These are phyloP conservation scores for Saxispiralis lemnorum DNA, from an alignment of 495 filamentous ascomycete species.

Conservation along the genomic window DNA sequence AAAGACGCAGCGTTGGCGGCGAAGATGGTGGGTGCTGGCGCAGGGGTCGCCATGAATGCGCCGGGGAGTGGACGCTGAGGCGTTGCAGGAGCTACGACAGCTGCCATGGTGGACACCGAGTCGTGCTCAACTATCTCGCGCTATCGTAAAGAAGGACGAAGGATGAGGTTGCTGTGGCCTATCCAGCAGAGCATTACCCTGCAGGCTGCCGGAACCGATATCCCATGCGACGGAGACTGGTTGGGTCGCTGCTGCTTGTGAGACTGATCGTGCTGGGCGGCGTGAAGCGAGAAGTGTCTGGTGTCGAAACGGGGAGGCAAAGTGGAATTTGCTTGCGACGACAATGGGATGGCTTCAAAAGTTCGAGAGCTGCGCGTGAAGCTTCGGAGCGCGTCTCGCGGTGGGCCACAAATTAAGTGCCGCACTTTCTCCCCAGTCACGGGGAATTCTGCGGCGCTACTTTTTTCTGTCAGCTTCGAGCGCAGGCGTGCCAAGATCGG, in stretches of 20 bases:
- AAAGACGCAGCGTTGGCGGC: conserved; percentile 10
- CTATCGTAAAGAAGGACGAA: background rate
- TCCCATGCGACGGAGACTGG: background rate
- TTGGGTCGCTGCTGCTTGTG: background rate
- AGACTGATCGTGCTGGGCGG: background rate
- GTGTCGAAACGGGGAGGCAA: background rate
- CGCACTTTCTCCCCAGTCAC: too few species aligned
- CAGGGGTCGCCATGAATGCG: conserved; percentile 23
- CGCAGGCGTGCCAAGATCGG: too few species aligned
- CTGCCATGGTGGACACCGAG: conserved; percentile 8
- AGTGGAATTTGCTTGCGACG: background rate
- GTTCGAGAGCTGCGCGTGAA: too few species aligned
- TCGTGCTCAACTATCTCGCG: background rate
- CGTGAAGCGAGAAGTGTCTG: too few species aligned
- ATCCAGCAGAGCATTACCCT: conserved; percentile 6
- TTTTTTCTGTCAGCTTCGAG: too few species aligned
- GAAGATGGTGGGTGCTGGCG: conserved; percentile 16
- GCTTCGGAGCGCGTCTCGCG: too few species aligned
- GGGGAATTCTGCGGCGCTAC: too few species aligned
- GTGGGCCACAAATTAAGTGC: too few species aligned
- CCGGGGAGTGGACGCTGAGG: conserved; percentile 21
- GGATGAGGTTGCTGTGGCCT: background rate
- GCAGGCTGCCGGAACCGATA: background rate
- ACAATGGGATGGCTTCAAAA: background rate
- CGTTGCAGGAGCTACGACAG: conserved; percentile 14